Base-by-base conservation (phyloP, 192 early-diverging fungal genomes). In the Coemansia sp. region DNA sequence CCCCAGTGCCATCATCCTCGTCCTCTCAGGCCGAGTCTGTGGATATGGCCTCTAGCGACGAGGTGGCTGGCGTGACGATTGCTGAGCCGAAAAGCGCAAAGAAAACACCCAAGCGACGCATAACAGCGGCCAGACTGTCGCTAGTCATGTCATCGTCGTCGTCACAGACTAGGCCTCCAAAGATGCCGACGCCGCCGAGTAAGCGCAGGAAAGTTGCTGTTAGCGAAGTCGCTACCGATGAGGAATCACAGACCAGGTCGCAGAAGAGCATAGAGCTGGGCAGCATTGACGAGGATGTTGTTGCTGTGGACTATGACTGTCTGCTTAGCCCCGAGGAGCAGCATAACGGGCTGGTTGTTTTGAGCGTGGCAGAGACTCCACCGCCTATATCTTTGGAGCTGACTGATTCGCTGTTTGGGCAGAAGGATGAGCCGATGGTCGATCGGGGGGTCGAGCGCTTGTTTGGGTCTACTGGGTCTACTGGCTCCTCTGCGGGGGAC, bases 301-400 rank as follows among this genome's bases (percentile, higher is more conserved):
- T 9, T 9, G 15, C 5, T 13, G 8, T 36, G 9, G 70, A 51
- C 39, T 66, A 46, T 45, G 71, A 62, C 9, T 74, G 71, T 39
- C 23, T 74, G 55, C 47, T 74, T 15, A 50, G 58, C 11, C n/a
- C 55, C 4, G 51, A 46, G 17, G 60, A 58, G 8, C 9, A 33
- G 9, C 33, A 5, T 20, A 32, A 19, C 13, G 25, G 3, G 14
- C 28, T 29, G 14, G 46, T 27, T 47, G 30, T 18, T 38, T 11
- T 34, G 18, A 32, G 14, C 29, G 22, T 14, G 13, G 7, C 18
- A 2, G 46, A 23, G n/a, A 20, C 20, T 11, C 46, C 28, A 3
- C 3, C 22, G 39, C 39, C 9, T 3, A 19, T 19, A 3, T 15
- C 39, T 3, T 24, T 23, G 5, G 41, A 43, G 41, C 19, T 43